Conservation (phyloP, 805 yeast species). For the Grigorovia humatica region DNA sequence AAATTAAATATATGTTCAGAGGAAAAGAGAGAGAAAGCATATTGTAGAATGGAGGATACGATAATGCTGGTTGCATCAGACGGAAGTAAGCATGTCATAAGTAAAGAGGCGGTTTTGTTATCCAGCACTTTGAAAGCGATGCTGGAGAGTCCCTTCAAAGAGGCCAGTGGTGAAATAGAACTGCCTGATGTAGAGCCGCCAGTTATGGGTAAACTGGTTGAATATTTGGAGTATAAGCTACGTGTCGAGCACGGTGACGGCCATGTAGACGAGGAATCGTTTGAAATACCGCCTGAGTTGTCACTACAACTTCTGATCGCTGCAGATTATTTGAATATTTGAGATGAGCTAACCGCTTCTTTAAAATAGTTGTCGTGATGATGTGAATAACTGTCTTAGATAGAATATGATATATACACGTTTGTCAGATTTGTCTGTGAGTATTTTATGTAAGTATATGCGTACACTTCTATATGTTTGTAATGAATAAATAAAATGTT, state of each 20-base stretch:
- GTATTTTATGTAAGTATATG: neutral
- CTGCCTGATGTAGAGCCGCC: slow-evolving; percentile 58
- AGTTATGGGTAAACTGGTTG: slow-evolving; percentile 69
- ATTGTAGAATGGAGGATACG: neutral
- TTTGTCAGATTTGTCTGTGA: too few relatives aligned
- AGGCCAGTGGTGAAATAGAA: slow-evolving; percentile 43
- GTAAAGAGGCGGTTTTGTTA: slow-evolving; percentile 67
- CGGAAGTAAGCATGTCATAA: slow-evolving; percentile 48
- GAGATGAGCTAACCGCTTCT: neutral
- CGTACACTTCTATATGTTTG: too few relatives aligned
- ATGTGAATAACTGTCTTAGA: too few relatives aligned
- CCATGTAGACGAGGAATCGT: slow-evolving; percentile 45
- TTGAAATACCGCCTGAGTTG: slow-evolving; percentile 86
- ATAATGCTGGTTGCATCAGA: slow-evolving; percentile 70
- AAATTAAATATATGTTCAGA: neutral
- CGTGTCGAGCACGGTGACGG: slow-evolving; percentile 42
- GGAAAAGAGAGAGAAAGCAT: neutral
- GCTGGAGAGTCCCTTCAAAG: slow-evolving; percentile 49
- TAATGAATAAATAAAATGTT: too few relatives aligned
- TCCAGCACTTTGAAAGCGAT: slow-evolving; percentile 54
- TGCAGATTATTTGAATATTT: slow-evolving; percentile 56
- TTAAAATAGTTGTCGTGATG: neutral
- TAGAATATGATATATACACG: too few relatives aligned
- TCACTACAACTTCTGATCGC: slow-evolving; percentile 87
- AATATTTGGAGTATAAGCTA: slow-evolving; percentile 67